phyloP scores from a whole-genome alignment of 164 flowering plant genomes.

The Protea cynaroides region DNA sequence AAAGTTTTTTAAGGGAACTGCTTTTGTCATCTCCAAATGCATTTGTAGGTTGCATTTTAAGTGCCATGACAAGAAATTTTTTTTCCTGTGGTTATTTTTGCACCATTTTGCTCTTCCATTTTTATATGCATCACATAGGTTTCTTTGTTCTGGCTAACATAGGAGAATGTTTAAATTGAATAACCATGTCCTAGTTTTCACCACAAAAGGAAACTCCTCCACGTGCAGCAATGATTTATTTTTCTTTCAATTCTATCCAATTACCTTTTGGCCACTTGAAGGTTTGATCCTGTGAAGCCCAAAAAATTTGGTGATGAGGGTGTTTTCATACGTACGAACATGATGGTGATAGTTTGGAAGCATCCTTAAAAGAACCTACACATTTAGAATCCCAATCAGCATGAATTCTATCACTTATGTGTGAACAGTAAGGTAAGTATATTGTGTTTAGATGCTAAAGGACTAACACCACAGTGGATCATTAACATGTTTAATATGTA shows the following conservation, averaged over 20 bases:
- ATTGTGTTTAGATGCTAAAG: not conserved
- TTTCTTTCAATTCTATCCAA: not conserved
- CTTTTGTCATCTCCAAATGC: too few relatives aligned
- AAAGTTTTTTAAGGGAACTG: too few relatives aligned
- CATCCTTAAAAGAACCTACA: slow-evolving; percentile 91
- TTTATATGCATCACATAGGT: too few relatives aligned
- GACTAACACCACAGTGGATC: not conserved
- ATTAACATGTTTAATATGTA: not conserved
- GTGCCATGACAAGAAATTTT: too few relatives aligned
- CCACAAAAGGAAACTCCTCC: not conserved
- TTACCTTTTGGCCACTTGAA: slow-evolving; percentile 98
- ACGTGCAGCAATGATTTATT: not conserved
- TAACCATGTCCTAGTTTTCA: not conserved
- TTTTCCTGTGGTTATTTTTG: too few relatives aligned
- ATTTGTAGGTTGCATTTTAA: too few relatives aligned
- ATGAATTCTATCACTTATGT: not conserved
- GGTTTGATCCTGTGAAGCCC: slow-evolving; percentile 98
- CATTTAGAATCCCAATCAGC: slow-evolving; percentile 16
- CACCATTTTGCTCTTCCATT: too few relatives aligned
- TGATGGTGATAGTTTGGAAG: slow-evolving; percentile 88
- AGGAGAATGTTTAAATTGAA: not conserved
- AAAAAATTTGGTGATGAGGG: slow-evolving; percentile 94
- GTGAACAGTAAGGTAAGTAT: too few relatives aligned
- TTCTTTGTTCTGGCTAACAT: too few relatives aligned
- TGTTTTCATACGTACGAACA: slow-evolving; percentile 79